Base-by-base conservation (phyloP, 495 filamentous ascomycete species). In the Penicillium malachiteum region DNA sequence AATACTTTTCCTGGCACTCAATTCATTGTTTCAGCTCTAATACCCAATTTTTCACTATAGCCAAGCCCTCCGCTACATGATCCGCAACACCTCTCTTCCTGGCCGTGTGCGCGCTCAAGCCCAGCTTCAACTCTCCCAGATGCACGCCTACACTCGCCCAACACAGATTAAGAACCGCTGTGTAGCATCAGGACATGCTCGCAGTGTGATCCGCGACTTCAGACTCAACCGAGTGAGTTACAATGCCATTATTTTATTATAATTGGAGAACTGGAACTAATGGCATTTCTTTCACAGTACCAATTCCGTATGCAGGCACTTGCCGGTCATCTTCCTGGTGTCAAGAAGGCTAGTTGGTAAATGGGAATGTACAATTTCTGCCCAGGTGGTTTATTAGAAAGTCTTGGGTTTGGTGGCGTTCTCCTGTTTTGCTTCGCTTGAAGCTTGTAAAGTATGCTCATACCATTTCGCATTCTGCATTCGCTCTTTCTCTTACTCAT, bases 121-220 rank as follows among this genome's bases (percentile, higher is more conserved):
- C 38, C 92, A 97, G 76, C 80, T 98, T 30, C 85, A 97, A 72
- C 82, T 98, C 48, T 85, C 89, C 9, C 85, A 92, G 73, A 97
- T 97, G 95, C 90, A 96, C 73, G 80, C 81, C 79, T 96, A 96
- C 72, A 97, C 95, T 12, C 82, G 91, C 44, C 82, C 88, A 26
- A 97, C 94, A 48, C 91, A 96, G 76, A 92, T 98, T 68, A 85
- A 86, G 71, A 97, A 96, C 70, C 80, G 94, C 50, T 97, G 95
- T 75, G 85, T 96, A 35, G 81, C 89, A 57, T 91, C 90, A 52
- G 95, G 95, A 3, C 92, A 88, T 70, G 85, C 85, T 12, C 81
- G 90, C 62, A 91, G 91, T 84, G 78, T 97, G 12, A 78, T 97
- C 45, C 83, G 89, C 7, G 92, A 92, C 64, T 98, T 97, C 68